phyloP scores from a whole-genome alignment of 129 eudicot genomes.

The Erigeron canadensis region DNA sequence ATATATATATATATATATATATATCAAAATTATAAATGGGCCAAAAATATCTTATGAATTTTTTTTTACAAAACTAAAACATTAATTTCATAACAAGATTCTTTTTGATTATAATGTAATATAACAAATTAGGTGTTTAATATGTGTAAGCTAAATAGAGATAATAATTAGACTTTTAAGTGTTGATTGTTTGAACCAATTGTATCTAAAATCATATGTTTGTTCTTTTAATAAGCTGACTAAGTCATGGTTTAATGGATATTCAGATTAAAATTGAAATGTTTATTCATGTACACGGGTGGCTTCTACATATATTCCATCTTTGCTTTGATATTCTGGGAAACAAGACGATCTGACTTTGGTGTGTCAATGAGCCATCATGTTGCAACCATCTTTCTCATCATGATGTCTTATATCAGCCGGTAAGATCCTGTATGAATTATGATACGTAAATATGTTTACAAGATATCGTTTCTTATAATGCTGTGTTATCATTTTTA shows the following conservation, averaged over 20 bases:
- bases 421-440: slow-evolving; percentile 39
- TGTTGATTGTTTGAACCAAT: too few species aligned
- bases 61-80: too few species aligned
- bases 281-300: slow-evolving; percentile 46
- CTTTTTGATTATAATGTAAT: too few species aligned
- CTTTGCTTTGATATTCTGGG: slow-evolving; percentile 57
- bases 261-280: slow-evolving; percentile 50
- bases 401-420: slow-evolving; percentile 39
- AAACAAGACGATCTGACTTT: slow-evolving; percentile 58
- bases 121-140: too few species aligned
- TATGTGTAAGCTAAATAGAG: too few species aligned
- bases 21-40: too few species aligned
- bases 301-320: slow-evolving; percentile 55
- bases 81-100: too few species aligned
- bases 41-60: too few species aligned
- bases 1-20: too few species aligned
- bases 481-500: too few species aligned
- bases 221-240: background rate
- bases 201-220: background rate
- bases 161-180: too few species aligned
- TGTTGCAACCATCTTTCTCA: slow-evolving; percentile 42
- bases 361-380: slow-evolving; percentile 56
- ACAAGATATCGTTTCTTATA: background rate
- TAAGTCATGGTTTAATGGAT: background rate
- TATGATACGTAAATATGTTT: background rate